A percentile compares a stretch with the other conserved stretches of the same genome.
Conservation (phyloP, 2,329 filamentous ascomycete species). For the Fusarium domesticum region DNA sequence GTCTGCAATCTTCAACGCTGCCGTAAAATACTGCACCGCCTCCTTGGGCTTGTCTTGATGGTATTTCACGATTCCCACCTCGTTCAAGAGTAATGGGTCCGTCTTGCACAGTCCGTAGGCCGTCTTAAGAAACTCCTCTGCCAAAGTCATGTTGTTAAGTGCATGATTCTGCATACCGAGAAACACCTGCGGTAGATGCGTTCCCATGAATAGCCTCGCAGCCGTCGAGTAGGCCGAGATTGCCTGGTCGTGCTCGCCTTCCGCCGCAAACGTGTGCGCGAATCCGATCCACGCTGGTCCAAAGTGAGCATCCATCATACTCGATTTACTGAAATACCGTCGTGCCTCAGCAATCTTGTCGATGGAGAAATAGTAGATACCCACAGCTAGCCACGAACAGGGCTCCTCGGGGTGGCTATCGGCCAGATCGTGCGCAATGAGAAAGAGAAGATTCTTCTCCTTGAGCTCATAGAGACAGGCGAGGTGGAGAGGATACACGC, state of each 20-base stretch:
- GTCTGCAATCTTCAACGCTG: constrained; percentile 72
- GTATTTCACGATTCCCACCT: constrained; percentile 94
- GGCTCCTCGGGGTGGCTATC: constrained; percentile 90
- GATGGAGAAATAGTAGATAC: constrained; percentile 89
- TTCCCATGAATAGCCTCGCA: constrained; percentile 91
- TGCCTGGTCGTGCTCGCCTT: constrained; percentile 96
- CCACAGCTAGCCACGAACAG: constrained; percentile 90
- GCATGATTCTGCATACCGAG: constrained; percentile 98
- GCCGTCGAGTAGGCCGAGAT: constrained; percentile 97
- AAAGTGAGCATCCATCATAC: constrained; percentile 96
- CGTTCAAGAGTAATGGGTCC: constrained; percentile 89
- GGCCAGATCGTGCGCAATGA: constrained; percentile 87
- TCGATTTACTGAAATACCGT: constrained; percentile 95
- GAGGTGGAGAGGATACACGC: constrained; percentile 84
- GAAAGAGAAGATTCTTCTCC: constrained; percentile 83
- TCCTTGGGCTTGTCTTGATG: constrained; percentile 78
- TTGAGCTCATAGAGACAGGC: constrained; percentile 86
- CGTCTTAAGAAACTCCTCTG: constrained; percentile 89
- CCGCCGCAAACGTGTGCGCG: constrained; percentile 94
- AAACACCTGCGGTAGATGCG: constrained; percentile 92
- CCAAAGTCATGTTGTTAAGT: constrained; percentile 89
- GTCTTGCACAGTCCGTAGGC: constrained; percentile 79
- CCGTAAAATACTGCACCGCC: constrained; percentile 73
- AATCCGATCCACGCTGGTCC: constrained; percentile 98
- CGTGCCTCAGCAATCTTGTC: constrained; percentile 88